Percentiles rank a stretch among this genome's conserved stretches.
phyloP scores from a whole-genome alignment of 345 rosid genomes.

The Acer saccharum region DNA sequence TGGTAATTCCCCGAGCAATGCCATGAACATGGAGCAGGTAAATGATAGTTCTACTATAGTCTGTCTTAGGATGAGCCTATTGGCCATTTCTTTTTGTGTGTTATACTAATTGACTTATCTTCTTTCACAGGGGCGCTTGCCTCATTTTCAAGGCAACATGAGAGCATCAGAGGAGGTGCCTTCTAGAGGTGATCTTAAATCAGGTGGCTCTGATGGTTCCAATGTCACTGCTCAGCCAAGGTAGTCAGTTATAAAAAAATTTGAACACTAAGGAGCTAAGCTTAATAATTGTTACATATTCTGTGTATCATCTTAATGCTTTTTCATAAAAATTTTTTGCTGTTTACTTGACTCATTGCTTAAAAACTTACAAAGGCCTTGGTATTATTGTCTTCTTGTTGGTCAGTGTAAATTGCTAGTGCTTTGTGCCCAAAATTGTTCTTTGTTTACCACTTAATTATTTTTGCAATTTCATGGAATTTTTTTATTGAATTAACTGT shows the following conservation, averaged over 20 bases:
- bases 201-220: conserved; percentile 29
- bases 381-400: not conserved
- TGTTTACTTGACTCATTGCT: not conserved
- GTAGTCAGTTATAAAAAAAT: conserved; percentile 17
- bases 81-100: not conserved
- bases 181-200: conserved; percentile 28
- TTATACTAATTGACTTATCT: conserved; percentile 2
- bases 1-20: conserved; percentile 24
- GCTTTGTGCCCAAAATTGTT: not conserved
- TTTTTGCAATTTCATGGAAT: not conserved
- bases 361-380: not conserved
- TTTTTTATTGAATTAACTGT: not conserved
- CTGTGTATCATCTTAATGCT: not conserved
- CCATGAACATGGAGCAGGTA: conserved; percentile 33
- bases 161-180: conserved; percentile 32
- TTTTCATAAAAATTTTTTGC: not conserved
- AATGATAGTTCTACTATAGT: not conserved
- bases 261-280: conserved; percentile 12
- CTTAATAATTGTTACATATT: not conserved
- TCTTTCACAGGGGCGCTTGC: conserved; percentile 27
- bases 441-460: not conserved
- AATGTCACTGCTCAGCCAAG: conserved; percentile 34
- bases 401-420: not conserved
- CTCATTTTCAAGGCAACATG: conserved; percentile 20
- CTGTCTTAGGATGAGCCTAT: not conserved